Base-by-base conservation (phyloP, 495 filamentous ascomycete genomes). In the Aspergillus sparsus region DNA sequence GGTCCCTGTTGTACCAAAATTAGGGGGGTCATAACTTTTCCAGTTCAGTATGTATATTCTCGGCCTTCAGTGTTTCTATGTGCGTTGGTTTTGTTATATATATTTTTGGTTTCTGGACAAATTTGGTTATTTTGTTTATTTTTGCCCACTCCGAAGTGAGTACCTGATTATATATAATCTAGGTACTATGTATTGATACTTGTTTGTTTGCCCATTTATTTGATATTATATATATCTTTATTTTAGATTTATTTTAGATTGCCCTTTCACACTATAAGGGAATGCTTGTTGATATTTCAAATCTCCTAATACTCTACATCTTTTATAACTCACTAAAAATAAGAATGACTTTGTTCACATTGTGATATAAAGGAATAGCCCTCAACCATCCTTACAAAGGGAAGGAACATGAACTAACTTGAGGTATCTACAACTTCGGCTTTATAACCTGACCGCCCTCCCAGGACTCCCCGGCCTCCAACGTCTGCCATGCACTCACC, bases 381-480 rank as follows among this genome's bases (percentile, higher is more conserved):
- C 15, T 47, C n/a, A 8, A 11, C 15, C 16, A 5, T 66, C 52
- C 42, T 18, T 54, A 27, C 3, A 27, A 27, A 27, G 1, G 21
- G 21, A 27, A 27, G 21, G 21, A 27, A 27, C 1, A 27, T 27
- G 3, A 31, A 54, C 2, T 13, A 44, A 51, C 9, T 15, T 11
- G 34, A 50, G 12, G 21, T 36, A 37, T 42, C 63, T 55, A 75
- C 57, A 74, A 53, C 13, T 70, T 68, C 3, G 74, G 69, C 58
- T 72, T 68, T 56, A 97, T 89, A 45, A 86, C 85, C 82, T 94
- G 89, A 27, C 90, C 91, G 8, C 91, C 94, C 74, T 96, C 92
- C 80, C 92, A 96, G 8, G 87, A 86, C 66, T 96, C 94, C 8
- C 90, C 90, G 9, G 82, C 83, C 71, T 97, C 95, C 57, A 99